Conservation (phyloP, 2,329 filamentous ascomycete species). For the Mariannaea sp. region DNA sequence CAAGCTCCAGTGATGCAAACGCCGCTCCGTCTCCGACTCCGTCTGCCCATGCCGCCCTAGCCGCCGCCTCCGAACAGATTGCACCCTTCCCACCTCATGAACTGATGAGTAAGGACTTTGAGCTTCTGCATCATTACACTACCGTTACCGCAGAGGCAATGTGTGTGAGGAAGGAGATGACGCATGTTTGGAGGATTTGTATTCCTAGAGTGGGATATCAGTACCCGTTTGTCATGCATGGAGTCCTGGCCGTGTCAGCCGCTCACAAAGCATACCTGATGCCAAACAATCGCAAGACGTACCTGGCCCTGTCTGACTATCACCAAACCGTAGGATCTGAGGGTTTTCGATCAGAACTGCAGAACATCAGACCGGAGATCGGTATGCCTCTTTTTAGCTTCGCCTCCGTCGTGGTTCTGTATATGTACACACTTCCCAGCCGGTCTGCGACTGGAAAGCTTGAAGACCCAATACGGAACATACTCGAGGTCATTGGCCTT, state of each 20-base stretch:
- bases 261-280: slow-evolving; percentile 40
- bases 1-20: slow-evolving; percentile 15
- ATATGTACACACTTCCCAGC: slow-evolving; percentile 34
- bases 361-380: slow-evolving; percentile 23
- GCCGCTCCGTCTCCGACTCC: slow-evolving; percentile 16
- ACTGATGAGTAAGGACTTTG: slow-evolving; percentile 31
- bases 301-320: slow-evolving; percentile 37
- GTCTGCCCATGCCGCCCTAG: slow-evolving; percentile 13
- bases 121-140: slow-evolving; percentile 41
- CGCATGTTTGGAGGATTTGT: slow-evolving; percentile 35
- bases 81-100: slow-evolving; percentile 33
- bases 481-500: slow-evolving; percentile 30
- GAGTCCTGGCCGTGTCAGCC: slow-evolving; percentile 39
- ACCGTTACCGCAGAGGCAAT: slow-evolving; percentile 35
- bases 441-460: slow-evolving; percentile 25
- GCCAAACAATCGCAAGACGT: slow-evolving; percentile 30
- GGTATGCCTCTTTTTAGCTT: slow-evolving; percentile 47
- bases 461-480: slow-evolving; percentile 28
- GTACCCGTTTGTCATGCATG: slow-evolving; percentile 39
- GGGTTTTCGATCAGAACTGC: slow-evolving; percentile 34
- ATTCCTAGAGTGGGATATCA: slow-evolving; percentile 38
- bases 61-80: slow-evolving; percentile 26
- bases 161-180: slow-evolving; percentile 30
- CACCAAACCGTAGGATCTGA: slow-evolving; percentile 40
- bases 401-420: slow-evolving; percentile 45